Evolutionary conservation across 495 filamentous ascomycete genomes (phyloP).

Genomic region (Symbiotaphrina buchneri): DNA sequence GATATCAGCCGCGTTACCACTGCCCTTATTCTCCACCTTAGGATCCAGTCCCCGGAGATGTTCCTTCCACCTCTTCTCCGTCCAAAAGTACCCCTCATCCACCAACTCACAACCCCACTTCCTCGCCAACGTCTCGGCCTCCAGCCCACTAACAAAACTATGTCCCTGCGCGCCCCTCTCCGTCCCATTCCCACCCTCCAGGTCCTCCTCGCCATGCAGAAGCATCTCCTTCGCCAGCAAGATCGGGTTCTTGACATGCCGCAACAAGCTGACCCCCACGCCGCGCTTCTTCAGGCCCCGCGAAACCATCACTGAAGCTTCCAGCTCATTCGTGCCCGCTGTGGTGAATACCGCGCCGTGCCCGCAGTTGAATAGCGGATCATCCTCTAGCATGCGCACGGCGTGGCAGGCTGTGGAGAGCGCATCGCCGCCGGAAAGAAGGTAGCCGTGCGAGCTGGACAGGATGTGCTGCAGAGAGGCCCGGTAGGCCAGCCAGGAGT

Average conservation of each 20-base stretch:
- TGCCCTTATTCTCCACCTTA: conserved; percentile 14
- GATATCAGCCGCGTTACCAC: conserved; percentile 3
- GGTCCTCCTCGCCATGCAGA: conserved; percentile 27
- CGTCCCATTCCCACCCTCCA: conserved; percentile 9
- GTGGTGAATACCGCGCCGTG: conserved; percentile 73
- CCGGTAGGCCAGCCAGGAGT: conserved; percentile 22
- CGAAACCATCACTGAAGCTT: conserved; percentile 79
- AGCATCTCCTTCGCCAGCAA: conserved; percentile 51
- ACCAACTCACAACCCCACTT: conserved; percentile 49
- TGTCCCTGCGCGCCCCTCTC: conserved; percentile 39
- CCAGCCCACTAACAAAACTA: conserved; percentile 37
- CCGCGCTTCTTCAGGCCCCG: conserved; percentile 50
- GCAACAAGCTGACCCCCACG: conserved; percentile 49
- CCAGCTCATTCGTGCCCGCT: conserved; percentile 65
- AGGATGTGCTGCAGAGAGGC: conserved; percentile 14
- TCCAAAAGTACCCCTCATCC: conserved; percentile 54
- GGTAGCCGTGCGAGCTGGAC: conserved; percentile 17
- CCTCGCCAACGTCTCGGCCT: conserved; percentile 41
- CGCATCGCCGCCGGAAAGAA: conserved; percentile 25
- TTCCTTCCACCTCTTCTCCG: conserved; percentile 61
- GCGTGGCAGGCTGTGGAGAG: conserved; percentile 56
- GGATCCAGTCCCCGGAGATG: conserved; percentile 43
- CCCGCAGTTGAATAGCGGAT: conserved; percentile 68
- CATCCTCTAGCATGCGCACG: conserved; percentile 56
- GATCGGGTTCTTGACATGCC: conserved; percentile 58